Evolutionary conservation across 1,284 basidiomycete species (phyloP).

Genomic region (Ustilago crameri): DNA sequence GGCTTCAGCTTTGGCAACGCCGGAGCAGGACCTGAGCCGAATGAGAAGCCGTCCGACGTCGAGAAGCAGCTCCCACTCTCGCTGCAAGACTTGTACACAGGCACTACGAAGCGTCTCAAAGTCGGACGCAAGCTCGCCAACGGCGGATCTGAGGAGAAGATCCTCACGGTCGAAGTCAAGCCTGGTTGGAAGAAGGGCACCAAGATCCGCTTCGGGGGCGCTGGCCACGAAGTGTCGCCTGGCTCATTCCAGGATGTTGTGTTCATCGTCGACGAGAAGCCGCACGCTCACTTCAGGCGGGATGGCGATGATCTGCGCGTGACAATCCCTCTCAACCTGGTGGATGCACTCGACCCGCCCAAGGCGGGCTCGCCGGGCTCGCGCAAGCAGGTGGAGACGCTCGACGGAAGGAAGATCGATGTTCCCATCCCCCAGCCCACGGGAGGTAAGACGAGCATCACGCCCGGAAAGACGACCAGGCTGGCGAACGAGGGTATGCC

Average conservation of each 20-base stretch:
- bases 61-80: constrained; percentile 85
- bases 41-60: constrained; percentile 74
- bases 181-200: constrained; percentile 68
- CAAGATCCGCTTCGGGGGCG: constrained; percentile 65
- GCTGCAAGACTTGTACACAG: constrained; percentile 89
- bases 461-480: constrained; percentile 60
- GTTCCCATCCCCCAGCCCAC: constrained; percentile 58
- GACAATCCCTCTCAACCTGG: constrained; percentile 53
- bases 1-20: constrained; percentile 25
- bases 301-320: constrained; percentile 63
- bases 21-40: constrained; percentile 2
- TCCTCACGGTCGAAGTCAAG: constrained; percentile 72
- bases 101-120: constrained; percentile 88
- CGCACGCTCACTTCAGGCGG: constrained; percentile 57
- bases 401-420: constrained; percentile 61
- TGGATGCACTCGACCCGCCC: constrained; percentile 65
- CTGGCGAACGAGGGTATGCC: constrained; percentile 66
- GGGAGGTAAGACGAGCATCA: constrained; percentile 50
- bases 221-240: constrained; percentile 63
- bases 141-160: constrained; percentile 86
- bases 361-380: constrained; percentile 50
- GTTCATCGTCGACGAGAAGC: constrained; percentile 67
- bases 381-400: constrained; percentile 48
- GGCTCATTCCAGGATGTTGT: constrained; percentile 64
- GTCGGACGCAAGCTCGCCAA: constrained; percentile 79